These are phyloP conservation scores for Aspergillus sp. DNA, from an alignment of 2,329 filamentous ascomycete species.

Conservation along the genomic window DNA sequence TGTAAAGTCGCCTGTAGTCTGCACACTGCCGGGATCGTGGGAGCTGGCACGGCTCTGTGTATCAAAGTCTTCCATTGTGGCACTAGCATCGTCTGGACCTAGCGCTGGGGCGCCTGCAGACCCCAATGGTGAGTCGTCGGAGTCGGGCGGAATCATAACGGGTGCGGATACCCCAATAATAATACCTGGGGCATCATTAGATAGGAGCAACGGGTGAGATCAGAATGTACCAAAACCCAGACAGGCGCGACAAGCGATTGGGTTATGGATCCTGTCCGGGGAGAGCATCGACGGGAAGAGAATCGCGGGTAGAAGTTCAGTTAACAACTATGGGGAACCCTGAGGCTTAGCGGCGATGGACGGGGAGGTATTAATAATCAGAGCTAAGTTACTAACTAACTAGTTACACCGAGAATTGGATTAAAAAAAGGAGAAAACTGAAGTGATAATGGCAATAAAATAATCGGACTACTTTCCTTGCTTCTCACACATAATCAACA, in stretches of 20 bases:
- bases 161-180: conserved; percentile 28
- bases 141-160: conserved; percentile 32
- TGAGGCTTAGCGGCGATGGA: conserved; percentile 19
- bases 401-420: too few relatives aligned
- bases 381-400: too few relatives aligned
- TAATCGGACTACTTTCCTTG: too few relatives aligned
- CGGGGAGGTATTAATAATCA: conserved; percentile 8
- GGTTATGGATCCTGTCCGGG: not conserved
- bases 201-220: conserved; percentile 6
- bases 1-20: conserved; percentile 16
- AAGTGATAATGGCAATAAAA: too few relatives aligned
- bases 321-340: conserved; percentile 26
- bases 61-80: conserved; percentile 25
- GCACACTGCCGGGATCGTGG: conserved; percentile 24
- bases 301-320: conserved; percentile 2
- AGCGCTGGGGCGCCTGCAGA: conserved; percentile 17
- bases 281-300: conserved; percentile 4
- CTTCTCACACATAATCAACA: too few relatives aligned
- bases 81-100: conserved; percentile 18
- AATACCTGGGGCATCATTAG: conserved; percentile 27
- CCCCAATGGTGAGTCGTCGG: conserved; percentile 23
- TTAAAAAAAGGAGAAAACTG: too few relatives aligned
- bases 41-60: conserved; percentile 29
- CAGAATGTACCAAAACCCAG: not conserved
- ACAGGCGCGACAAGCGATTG: not conserved